phyloP scores from a whole-genome alignment of 352 stramenopile species.

The Phytophthora quininea region DNA sequence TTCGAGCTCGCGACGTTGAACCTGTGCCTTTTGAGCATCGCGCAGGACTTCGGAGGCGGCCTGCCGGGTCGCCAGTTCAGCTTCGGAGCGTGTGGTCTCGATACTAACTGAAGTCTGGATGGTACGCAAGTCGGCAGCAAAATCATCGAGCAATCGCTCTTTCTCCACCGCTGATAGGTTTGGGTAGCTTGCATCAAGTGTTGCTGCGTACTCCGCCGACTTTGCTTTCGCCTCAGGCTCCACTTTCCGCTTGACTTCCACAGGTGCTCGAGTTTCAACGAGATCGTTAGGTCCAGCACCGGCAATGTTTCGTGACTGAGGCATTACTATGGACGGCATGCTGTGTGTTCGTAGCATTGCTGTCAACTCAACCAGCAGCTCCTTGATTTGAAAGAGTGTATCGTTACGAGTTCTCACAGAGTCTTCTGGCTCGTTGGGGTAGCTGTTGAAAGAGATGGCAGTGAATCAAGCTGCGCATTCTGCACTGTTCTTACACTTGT shows the following conservation, averaged over 20 bases:
- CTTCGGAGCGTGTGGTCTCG: constrained; percentile 52
- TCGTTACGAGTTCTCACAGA: constrained; percentile 37
- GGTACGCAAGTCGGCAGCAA: constrained; percentile 50
- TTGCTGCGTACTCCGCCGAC: constrained; percentile 47
- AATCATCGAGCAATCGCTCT: constrained; percentile 56
- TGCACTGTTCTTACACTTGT: constrained; percentile 1
- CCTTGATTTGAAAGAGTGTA: constrained; percentile 65
- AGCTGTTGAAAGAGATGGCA: not conserved
- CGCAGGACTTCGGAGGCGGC: constrained; percentile 33
- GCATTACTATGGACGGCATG: constrained; percentile 3
- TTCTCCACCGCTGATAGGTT: constrained; percentile 54
- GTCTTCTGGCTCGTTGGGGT: constrained; percentile 13
- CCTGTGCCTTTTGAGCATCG: constrained; percentile 28
- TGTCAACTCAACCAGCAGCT: constrained; percentile 46
- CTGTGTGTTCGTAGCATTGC: constrained; percentile 30
- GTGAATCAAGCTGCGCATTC: not conserved
- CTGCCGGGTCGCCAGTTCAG: constrained; percentile 45
- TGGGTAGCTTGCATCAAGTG: constrained; percentile 47
- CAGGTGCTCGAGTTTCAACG: not conserved
- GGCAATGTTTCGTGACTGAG: not conserved
- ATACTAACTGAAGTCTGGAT: constrained; percentile 54
- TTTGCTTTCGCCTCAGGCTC: constrained; percentile 28
- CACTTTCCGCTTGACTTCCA: constrained; percentile 14
- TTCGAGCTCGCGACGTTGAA: constrained; percentile 35
- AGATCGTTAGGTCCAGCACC: not conserved